Evolutionary conservation across 2,329 filamentous ascomycete genomes (phyloP).

Genomic region (Trichophaea hybrida): DNA sequence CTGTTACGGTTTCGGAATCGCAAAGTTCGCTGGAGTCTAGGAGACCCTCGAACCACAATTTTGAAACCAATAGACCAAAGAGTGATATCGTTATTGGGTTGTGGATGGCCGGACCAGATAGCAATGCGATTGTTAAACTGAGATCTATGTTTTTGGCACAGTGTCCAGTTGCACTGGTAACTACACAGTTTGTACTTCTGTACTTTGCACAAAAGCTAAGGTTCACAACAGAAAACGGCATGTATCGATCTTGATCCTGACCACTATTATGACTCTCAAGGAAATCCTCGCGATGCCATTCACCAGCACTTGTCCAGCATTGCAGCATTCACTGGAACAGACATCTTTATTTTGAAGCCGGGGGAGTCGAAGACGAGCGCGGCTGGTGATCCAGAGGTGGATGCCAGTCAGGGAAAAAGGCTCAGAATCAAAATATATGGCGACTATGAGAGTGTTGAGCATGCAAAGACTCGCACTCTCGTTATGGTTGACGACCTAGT

Average conservation of each 20-base stretch:
- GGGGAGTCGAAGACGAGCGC: constrained; percentile 34
- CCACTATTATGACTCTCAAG: constrained; percentile 64
- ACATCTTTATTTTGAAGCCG: constrained; percentile 88
- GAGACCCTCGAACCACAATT: neutral
- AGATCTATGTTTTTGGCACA: neutral
- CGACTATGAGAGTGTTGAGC: constrained; percentile 86
- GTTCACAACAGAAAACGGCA: constrained; percentile 57
- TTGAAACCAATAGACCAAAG: neutral
- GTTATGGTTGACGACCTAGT: constrained; percentile 72
- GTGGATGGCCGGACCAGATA: neutral
- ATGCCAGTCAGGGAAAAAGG: constrained; percentile 70
- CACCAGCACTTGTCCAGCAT: constrained; percentile 76
- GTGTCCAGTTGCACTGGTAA: constrained; percentile 26
- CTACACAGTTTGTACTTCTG: constrained; percentile 4
- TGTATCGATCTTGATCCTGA: constrained; percentile 87
- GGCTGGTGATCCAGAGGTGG: constrained; percentile 57
- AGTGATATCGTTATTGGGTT: constrained; percentile 1
- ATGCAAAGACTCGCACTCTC: constrained; percentile 87
- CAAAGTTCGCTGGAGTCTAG: neutral
- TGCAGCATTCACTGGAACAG: constrained; percentile 77
- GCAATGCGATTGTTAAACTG: neutral
- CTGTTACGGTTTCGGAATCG: constrained; percentile 67
- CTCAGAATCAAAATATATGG: constrained; percentile 90
- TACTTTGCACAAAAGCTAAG: neutral
- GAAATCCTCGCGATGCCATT: constrained; percentile 58